Evolutionary conservation across 2,329 filamentous ascomycete species (phyloP).

Genomic region (Aspergillus sp.): DNA sequence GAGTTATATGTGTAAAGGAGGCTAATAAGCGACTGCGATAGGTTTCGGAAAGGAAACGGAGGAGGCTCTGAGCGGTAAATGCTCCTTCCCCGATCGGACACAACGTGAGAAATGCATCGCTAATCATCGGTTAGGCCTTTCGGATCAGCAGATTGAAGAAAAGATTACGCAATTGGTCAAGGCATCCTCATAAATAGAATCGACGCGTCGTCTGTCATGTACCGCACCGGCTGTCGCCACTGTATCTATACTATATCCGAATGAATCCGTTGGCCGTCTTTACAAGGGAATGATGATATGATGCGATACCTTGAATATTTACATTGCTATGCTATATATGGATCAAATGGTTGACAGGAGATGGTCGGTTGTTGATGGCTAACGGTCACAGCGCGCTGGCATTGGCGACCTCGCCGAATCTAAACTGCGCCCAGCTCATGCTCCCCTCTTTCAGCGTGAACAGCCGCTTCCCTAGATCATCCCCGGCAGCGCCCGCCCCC

Average conservation of each 20-base stretch:
- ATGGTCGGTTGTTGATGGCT: neutral
- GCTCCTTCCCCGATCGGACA: neutral
- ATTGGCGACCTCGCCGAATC: constrained; percentile 49
- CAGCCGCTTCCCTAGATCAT: constrained; percentile 50
- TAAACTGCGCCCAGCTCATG: constrained; percentile 61
- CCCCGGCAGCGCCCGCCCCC: constrained; percentile 59
- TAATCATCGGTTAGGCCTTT: constrained; percentile 56
- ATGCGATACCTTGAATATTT: neutral
- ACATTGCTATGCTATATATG: constrained; percentile 2
- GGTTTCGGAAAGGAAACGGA: constrained; percentile 71
- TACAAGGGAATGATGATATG: neutral
- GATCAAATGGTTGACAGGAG: neutral
- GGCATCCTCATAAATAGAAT: constrained; percentile 40
- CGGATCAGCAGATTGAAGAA: constrained; percentile 72
- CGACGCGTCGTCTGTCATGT: constrained; percentile 28
- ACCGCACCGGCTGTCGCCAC: constrained; percentile 31
- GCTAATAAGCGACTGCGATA: constrained; percentile 39
- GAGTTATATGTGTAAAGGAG: neutral
- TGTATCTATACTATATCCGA: constrained; percentile 50
- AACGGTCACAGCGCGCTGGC: constrained; percentile 29
- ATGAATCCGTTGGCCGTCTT: constrained; percentile 24
- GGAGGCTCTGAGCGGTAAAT: constrained; percentile 62
- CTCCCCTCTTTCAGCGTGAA: constrained; percentile 57
- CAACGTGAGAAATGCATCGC: neutral
- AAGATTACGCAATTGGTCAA: constrained; percentile 68